Base-by-base conservation (phyloP, 768 basidiomycete genomes). In the Tubosaeta sp. region DNA sequence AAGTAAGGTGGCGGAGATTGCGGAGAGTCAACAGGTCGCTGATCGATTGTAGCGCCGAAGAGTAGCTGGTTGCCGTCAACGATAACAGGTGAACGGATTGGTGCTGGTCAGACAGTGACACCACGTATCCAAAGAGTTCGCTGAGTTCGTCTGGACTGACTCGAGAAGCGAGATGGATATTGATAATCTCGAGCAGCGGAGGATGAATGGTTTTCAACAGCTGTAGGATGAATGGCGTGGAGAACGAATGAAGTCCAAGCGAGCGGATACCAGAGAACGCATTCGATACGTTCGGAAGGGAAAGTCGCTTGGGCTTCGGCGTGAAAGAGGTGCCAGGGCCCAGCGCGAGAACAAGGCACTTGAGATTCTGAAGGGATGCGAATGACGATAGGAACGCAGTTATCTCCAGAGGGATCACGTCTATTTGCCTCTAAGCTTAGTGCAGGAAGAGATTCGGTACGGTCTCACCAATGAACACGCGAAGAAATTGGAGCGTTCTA, bases 381-480 rank as follows among this genome's bases (percentile, higher is more conserved):
- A 53, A 63, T 5, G 39, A 44, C 6, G 50, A 22, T 35, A 62
- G 32, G 17, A 63, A 60, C 0, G 63, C 54, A 27, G 42, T 31
- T 37, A 63, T 57, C 6, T 60, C 61, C 1, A 57, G 5, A 6
- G 60, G 50, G 19, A 59, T 56, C 12, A 7, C 27, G 51, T 60
- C 52, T 57, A 41, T 37, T 22, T 19, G 22, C 1, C 1, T 16
- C 54, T 32, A 6, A 26, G 6, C 16, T 19, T 13, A 41, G 19
- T 25, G 19, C 22, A 14, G 19, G 39, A 2, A 12, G 10, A 41
- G 19, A 4, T 26, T 19, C 13, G 19, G 32, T 19, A 17, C 16
- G 43, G 29, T 16, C 58, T 50, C 43, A 63, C 58, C 50, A 43
- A 54, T 62, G 39, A 63, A 57, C 14, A 60, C 32, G 3, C 58